These are phyloP conservation scores for Saccharomycopsis selenospora DNA, from an alignment of 805 yeast species.

Conservation along the genomic window DNA sequence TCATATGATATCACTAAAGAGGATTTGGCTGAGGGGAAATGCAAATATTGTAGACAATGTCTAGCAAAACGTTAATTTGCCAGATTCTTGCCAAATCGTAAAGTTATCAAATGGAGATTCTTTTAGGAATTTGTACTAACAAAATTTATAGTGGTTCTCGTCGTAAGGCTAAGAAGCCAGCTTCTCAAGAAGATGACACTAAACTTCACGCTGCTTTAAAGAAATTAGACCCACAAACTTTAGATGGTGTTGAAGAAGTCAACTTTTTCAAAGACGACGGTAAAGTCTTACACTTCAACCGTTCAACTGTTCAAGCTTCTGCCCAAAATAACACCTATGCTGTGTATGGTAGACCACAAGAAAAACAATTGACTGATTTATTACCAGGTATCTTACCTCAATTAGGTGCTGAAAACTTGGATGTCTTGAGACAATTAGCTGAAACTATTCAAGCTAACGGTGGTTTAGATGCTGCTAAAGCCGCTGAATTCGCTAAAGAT, in stretches of 20 bases:
- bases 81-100: too few species aligned
- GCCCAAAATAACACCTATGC: constrained; percentile 87
- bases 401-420: constrained; percentile 92
- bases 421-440: constrained; percentile 82
- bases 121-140: not conserved
- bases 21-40: too few species aligned
- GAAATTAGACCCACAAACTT: constrained; percentile 82
- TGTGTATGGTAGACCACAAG: constrained; percentile 91
- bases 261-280: constrained; percentile 97
- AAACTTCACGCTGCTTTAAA: constrained; percentile 83
- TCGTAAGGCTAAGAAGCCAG: constrained; percentile 80
- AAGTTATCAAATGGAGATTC: too few species aligned
- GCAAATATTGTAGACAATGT: too few species aligned
- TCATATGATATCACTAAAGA: too few species aligned
- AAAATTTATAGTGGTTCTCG: constrained; percentile 48
- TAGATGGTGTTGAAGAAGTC: constrained; percentile 91
- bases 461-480: constrained; percentile 31
- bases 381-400: constrained; percentile 92
- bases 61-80: too few species aligned
- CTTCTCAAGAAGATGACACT: constrained; percentile 73
- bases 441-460: constrained; percentile 68
- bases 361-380: constrained; percentile 85
- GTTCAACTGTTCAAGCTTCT: constrained; percentile 94
- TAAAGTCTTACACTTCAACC: constrained; percentile 89
- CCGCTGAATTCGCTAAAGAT: constrained; percentile 36